phyloP scores from a whole-genome alignment of 2,329 filamentous ascomycete species.

The Diaporthe citriasiana region DNA sequence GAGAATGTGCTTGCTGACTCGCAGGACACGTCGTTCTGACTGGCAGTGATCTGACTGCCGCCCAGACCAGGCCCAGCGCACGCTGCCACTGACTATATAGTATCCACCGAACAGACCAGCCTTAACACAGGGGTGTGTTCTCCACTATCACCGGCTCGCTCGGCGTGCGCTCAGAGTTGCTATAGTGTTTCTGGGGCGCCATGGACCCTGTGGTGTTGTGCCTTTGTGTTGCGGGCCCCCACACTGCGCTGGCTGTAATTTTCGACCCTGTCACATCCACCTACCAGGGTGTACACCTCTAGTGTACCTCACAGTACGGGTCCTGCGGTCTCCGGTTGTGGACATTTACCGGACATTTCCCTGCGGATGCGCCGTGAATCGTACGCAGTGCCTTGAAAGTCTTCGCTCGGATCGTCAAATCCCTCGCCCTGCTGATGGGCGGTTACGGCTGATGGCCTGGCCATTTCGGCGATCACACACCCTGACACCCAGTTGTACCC shows the following conservation, averaged over 20 bases:
- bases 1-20: slow-evolving; percentile 36
- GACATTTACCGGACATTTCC: slow-evolving; percentile 26
- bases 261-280: slow-evolving; percentile 30
- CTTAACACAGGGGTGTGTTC: slow-evolving; percentile 19
- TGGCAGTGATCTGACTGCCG: slow-evolving; percentile 29
- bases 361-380: slow-evolving; percentile 26
- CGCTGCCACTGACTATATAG: slow-evolving; percentile 5
- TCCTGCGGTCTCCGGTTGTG: slow-evolving; percentile 19
- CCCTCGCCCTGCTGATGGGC: slow-evolving; percentile 22
- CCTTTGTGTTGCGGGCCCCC: slow-evolving; percentile 37
- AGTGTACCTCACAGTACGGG: slow-evolving; percentile 7
- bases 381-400: slow-evolving; percentile 32
- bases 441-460: slow-evolving; percentile 29
- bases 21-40: slow-evolving; percentile 36
- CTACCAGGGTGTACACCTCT: not conserved
- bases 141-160: slow-evolving; percentile 17
- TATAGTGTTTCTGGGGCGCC: slow-evolving; percentile 9
- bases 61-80: not conserved
- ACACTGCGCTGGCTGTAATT: slow-evolving; percentile 35
- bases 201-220: slow-evolving; percentile 23
- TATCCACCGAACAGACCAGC: slow-evolving; percentile 17
- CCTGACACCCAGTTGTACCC: slow-evolving; percentile 5
- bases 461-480: slow-evolving; percentile 26
- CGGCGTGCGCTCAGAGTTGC: not conserved
- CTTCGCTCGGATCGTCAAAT: slow-evolving; percentile 24